phyloP scores from a whole-genome alignment of 2,329 filamentous ascomycete genomes.

The Cladosporium sp. region DNA sequence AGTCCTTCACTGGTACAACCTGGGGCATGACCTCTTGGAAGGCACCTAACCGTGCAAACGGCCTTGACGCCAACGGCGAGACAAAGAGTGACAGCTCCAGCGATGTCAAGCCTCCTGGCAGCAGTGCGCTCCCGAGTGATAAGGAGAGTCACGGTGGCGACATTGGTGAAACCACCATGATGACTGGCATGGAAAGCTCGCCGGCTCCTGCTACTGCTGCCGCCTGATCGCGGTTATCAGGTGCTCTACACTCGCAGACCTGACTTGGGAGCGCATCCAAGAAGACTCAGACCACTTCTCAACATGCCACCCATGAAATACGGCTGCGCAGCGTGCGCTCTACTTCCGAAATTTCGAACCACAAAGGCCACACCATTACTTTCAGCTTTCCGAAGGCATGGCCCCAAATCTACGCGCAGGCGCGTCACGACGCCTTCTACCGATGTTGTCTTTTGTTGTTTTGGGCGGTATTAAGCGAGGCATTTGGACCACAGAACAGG shows the following conservation, averaged over 20 bases:
- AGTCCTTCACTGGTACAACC: constrained; percentile 83
- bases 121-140: constrained; percentile 57
- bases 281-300: too few species aligned
- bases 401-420: not conserved
- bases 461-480: not conserved
- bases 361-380: too few species aligned
- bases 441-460: too few species aligned
- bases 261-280: too few species aligned
- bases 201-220: constrained; percentile 36
- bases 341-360: too few species aligned
- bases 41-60: constrained; percentile 55
- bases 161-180: constrained; percentile 30
- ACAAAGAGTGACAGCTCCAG: constrained; percentile 55
- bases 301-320: too few species aligned
- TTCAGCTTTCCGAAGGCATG: not conserved
- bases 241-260: too few species aligned
- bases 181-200: constrained; percentile 32
- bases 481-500: constrained; percentile 3
- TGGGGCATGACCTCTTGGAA: constrained; percentile 85
- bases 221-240: constrained; percentile 17
- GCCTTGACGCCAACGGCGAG: constrained; percentile 58
- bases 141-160: constrained; percentile 54
- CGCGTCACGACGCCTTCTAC: not conserved
- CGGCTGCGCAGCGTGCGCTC: too few species aligned
- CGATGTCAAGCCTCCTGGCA: constrained; percentile 53